Base-by-base conservation (phyloP, 108 stramenopile species). In the Cyclotella kingstonii region DNA sequence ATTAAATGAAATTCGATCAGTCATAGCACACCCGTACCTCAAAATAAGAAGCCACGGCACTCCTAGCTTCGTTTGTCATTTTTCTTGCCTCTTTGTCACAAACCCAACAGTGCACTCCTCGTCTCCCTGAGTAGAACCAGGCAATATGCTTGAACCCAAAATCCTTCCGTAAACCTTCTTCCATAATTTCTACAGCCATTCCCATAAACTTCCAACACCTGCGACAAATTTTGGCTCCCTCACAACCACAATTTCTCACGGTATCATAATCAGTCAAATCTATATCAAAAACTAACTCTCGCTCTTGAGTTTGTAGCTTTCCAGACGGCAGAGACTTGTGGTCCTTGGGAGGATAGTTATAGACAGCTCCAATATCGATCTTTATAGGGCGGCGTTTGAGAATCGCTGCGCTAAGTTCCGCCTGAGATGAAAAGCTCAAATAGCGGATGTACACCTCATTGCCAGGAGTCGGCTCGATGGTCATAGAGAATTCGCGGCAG, bases 91-190 rank as follows among this genome's bases (percentile, higher is more conserved):
- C 38, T 41, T 87, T 87, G 60, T 99, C 99, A 63, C 93, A 93
- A 17, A 99, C 96, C 99, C 99, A 99, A 63, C 96, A 97, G 76
- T 99, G 99, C 55, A 99, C 93, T n/a, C 99, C 99, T 69, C 99
- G 95, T 33, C 99, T 87, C 14, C 99, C 99, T 4, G 95, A 96
- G 76, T 97, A 99, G 43, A 99, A 84, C 98, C 98, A 99, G 4
- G 97, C 85, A 45, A 98, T 69, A 64, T 98, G 92, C 65, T 89
- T 59, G 73, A 98, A 99, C 2, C 95, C 98, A 77, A 99, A 99
- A 74, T 99, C 99, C 42, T 93, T 77, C 28, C 82, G 42, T 33
- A 96, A 63, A 14, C 91, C 90, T 28, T 64, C 45, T 63, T 96
- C 92, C 80, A 97, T 83, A 0, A 96, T 91, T 58, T 89, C 80